Evolutionary conservation across 2,329 filamentous ascomycete species (phyloP).

Genomic region (Rhytidhysteron rufulum): DNA sequence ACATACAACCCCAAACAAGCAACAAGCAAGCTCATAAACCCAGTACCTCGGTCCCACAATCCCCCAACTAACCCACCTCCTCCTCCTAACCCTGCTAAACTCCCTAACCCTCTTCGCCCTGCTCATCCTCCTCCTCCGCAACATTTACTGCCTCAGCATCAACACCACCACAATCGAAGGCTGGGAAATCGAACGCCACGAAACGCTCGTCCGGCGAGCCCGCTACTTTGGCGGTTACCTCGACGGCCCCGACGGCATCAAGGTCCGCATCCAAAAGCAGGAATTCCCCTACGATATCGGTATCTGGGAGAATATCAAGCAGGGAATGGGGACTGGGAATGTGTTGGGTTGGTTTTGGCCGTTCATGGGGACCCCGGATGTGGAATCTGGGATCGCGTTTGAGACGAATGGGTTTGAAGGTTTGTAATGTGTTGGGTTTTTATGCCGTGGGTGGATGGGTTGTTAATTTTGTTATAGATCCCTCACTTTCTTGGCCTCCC

Average conservation of each 20-base stretch:
- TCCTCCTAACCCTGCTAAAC: conserved; percentile 57
- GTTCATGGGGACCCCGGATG: conserved; percentile 51
- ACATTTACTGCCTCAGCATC: conserved; percentile 55
- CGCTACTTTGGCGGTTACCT: conserved; percentile 53
- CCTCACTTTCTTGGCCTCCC: conserved; percentile 42
- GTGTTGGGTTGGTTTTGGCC: conserved; percentile 66
- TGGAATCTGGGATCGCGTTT: conserved; percentile 55
- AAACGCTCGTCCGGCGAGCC: conserved; percentile 43
- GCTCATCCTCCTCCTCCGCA: conserved; percentile 59
- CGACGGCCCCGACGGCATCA: conserved; percentile 53
- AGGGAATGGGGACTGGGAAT: conserved; percentile 71
- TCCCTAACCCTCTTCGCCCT: conserved; percentile 60
- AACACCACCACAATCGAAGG: conserved; percentile 79
- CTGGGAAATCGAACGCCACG: conserved; percentile 59
- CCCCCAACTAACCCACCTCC: conserved; percentile 57
- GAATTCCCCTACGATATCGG: conserved; percentile 83
- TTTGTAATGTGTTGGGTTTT: conserved; percentile 30
- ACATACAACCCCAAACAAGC: too few relatives aligned
- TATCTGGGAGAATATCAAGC: conserved; percentile 67
- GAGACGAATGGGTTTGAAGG: conserved; percentile 77
- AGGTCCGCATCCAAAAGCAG: conserved; percentile 56
- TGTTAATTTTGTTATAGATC: conserved; percentile 14
- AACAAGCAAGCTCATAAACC: too few relatives aligned
- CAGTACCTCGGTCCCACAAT: conserved; percentile 66
- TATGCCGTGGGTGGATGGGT: too few relatives aligned